A percentile compares a stretch with the other conserved stretches of the same genome.
These are phyloP conservation scores for Ganoderma resinaceum DNA, from an alignment of 1,284 basidiomycete genomes.

Conservation along the genomic window DNA sequence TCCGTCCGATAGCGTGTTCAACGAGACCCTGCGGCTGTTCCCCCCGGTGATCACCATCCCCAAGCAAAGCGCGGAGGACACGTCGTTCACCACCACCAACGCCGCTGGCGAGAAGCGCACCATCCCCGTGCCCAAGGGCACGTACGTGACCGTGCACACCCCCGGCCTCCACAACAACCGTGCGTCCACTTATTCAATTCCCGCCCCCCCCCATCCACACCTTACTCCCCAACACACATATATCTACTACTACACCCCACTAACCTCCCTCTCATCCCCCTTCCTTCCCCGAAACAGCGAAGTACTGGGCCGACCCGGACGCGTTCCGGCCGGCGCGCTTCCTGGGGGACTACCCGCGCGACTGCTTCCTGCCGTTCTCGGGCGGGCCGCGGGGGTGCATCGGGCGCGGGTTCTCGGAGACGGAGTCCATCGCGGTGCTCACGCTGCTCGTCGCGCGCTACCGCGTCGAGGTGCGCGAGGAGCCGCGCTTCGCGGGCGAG, in stretches of 20 bases:
- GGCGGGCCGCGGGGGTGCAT: constrained; percentile 47
- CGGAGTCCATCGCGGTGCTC: constrained; percentile 38
- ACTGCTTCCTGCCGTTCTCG: constrained; percentile 51
- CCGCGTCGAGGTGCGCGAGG: constrained; percentile 37
- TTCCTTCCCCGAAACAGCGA: constrained; percentile 36
- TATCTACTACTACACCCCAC: not conserved
- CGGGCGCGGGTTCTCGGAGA: constrained; percentile 43
- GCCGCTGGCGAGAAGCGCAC: constrained; percentile 45
- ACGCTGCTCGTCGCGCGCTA: constrained; percentile 33
- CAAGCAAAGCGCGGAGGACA: constrained; percentile 58
- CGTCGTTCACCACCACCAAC: constrained; percentile 48
- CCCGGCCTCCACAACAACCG: constrained; percentile 53
- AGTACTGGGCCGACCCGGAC: constrained; percentile 48
- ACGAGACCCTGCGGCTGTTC: constrained; percentile 67
- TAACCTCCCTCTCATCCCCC: not conserved
- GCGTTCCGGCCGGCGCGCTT: constrained; percentile 50
- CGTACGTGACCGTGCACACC: constrained; percentile 48
- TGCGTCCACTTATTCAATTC: constrained; percentile 19
- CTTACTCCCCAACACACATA: not conserved
- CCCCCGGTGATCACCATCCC: constrained; percentile 50
- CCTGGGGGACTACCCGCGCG: constrained; percentile 45
- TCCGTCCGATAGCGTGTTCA: constrained; percentile 50
- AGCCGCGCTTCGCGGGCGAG: constrained; percentile 41
- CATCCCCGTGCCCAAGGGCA: constrained; percentile 56
- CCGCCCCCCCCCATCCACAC: not conserved